Base-by-base conservation (phyloP, 805 yeast genomes). In the Torulaspora maleeae region DNA sequence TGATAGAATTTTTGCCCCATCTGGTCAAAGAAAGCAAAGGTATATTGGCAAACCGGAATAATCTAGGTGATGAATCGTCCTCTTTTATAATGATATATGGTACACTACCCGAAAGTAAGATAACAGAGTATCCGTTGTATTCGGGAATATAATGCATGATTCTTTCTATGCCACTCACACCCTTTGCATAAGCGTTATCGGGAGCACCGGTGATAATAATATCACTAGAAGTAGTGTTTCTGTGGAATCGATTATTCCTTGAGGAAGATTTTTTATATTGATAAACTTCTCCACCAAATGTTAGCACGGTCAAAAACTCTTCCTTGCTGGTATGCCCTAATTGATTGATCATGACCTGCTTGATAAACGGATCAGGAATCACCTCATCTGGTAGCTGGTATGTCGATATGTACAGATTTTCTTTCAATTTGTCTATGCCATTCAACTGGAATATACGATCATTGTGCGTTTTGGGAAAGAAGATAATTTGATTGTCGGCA, bases 201-300 rank as follows among this genome's bases (percentile, higher is more conserved):
- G 93, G 91, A 0, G 91, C 93, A 44, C 95, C 95, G 1, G 87
- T 79, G 9, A 83, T 73, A 3, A 73, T 63, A 16, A 71, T 51
- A 53, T 73, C 67, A 34, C 56, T 57, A 63, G 73, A 13, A 1
- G 42, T 17, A 3, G 51, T 34, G 43, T 53, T 53, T 33, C 56
- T 55, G 39, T 44, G 53, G 35, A 54, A 61, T 35, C 60, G 51
- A 39, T 60, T 58, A 40, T 41, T 45, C 38, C 56, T 53, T 32
- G 35, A 38, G 13, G 44, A 40, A 6, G 62, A 78, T 28, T 81
- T 67, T 53, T 79, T 80, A 61, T 88, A 89, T 41, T 85, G 67
- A 28, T 79, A 69, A 2, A 88, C 68, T 60, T 87, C 93, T 54
- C 95, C 95, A 43, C 95, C 93, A 59, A 81, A 78, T 0, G 95